Base-by-base conservation (phyloP, 2,329 filamentous ascomycete species). In the Fusarium guadeloupense region DNA sequence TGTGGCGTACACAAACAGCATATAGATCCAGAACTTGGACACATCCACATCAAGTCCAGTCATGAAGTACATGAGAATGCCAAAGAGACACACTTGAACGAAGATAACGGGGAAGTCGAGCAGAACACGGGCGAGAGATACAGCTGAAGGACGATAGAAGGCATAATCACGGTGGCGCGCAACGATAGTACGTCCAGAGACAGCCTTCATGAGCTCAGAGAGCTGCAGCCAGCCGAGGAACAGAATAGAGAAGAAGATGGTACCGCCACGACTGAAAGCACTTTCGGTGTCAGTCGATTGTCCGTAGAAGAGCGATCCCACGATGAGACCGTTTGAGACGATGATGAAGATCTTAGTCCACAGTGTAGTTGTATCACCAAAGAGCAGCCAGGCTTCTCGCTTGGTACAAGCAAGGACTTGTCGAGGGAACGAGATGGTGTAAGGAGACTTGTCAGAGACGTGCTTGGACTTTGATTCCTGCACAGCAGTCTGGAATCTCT, bases 341-440 rank as follows among this genome's bases (percentile, higher is more conserved):
- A 93, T 90, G 71, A 92, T 92, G 75, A 92, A 90, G 55, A 90
- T 82, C 65, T 94, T 95, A 34, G 90, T 94, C 73, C 87, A 89
- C 2, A 95, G 80, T 0, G 90, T 89, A 1, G 87, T 87, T 56
- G 83, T 88, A 74, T 96, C 90, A 33, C 91, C 91, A 76, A 86
- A 84, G 3, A 92, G 81, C 7, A 95, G 82, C 89, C 90, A 93
- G 55, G 92, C 88, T 74, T 95, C 90, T 35, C 92, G 84, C 64
- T 86, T 81, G 0, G 89, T 89, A 77, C 89, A 80, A 8, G 86
- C 85, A 23, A 84, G 71, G 2, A 95, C 88, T 74, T 95, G 92
- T 6, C 85, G 83, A 37, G 82, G 77, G 70, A 93, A 90, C 10
- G 87, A 90, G 50, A 94, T 86, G 0, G 91, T 94, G 75, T 92